Evolutionary conservation across 306 rosid species (phyloP).

Genomic region (Comarum palustre): DNA sequence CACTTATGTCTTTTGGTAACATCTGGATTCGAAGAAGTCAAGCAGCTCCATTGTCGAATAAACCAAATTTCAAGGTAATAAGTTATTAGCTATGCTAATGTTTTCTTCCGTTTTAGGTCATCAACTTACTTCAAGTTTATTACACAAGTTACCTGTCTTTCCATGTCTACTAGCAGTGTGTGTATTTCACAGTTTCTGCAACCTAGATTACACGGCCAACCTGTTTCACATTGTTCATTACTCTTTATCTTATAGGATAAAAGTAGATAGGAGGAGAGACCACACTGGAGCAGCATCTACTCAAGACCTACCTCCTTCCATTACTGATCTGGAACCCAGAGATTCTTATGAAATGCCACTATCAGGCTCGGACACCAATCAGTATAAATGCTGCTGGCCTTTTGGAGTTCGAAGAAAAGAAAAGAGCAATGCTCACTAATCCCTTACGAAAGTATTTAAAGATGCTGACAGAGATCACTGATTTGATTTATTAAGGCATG

Average conservation of each 20-base stretch:
- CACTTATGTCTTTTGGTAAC: constrained; percentile 65
- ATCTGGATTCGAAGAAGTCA: constrained; percentile 76
- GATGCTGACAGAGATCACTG: not conserved
- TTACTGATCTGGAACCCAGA: constrained; percentile 64
- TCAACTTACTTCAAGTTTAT: not conserved
- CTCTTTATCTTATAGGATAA: constrained; percentile 37
- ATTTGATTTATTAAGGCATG: constrained; percentile 48
- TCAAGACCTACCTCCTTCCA: constrained; percentile 39
- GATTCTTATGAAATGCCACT: constrained; percentile 61
- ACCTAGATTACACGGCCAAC: not conserved
- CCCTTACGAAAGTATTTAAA: not conserved
- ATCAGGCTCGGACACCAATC: constrained; percentile 72
- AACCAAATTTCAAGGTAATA: constrained; percentile 44
- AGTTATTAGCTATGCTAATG: not conserved
- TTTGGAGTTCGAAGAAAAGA: not conserved
- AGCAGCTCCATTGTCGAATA: constrained; percentile 35
- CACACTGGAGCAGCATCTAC: constrained; percentile 26
- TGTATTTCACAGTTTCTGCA: not conserved
- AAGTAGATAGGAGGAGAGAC: constrained; percentile 42
- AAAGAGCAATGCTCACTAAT: not conserved
- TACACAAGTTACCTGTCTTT: not conserved
- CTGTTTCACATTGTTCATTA: constrained; percentile 13
- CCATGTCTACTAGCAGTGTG: not conserved
- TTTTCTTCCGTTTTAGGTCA: not conserved
- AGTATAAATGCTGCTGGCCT: constrained; percentile 22